A percentile compares a stretch with the other conserved stretches of the same genome.
Conservation (phyloP, 2,329 filamentous ascomycete genomes). For the Tolypocladium tropicale region DNA sequence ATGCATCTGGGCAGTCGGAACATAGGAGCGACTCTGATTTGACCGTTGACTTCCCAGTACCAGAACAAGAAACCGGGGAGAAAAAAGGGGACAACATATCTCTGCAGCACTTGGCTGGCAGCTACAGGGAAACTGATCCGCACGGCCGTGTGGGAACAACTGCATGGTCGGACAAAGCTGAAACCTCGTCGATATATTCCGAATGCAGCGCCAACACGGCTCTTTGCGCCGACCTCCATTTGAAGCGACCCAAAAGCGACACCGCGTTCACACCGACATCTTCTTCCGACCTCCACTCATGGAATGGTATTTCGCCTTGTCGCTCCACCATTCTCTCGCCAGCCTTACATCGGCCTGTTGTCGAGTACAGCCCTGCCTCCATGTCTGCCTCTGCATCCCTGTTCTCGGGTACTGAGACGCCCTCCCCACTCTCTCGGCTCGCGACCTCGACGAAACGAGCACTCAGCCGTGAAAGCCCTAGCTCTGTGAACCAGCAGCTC, state of each 20-base stretch:
- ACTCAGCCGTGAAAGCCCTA: not conserved
- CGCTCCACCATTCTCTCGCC: not conserved
- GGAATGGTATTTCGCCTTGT: not conserved
- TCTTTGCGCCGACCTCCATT: not conserved
- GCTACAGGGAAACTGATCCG: not conserved
- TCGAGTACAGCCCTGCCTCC: constrained; percentile 5
- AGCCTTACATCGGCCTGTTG: not conserved
- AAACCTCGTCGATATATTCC: constrained; percentile 13
- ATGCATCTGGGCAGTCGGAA: not conserved
- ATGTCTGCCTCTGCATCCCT: not conserved
- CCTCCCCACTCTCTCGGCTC: not conserved
- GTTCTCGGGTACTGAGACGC: not conserved
- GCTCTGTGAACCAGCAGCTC: not conserved
- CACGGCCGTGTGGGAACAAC: not conserved
- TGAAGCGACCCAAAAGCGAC: not conserved
- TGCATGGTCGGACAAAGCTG: constrained; percentile 1
- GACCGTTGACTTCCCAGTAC: not conserved
- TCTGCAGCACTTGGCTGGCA: no score
- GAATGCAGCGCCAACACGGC: constrained; percentile 9
- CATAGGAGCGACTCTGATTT: not conserved
- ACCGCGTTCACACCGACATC: not conserved
- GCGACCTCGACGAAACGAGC: not conserved
- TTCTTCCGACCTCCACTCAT: not conserved
- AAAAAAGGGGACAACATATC: not conserved
- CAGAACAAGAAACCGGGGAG: not conserved